Conservation (phyloP, 495 filamentous ascomycete genomes). For the Penicillium atrosanguineum region DNA sequence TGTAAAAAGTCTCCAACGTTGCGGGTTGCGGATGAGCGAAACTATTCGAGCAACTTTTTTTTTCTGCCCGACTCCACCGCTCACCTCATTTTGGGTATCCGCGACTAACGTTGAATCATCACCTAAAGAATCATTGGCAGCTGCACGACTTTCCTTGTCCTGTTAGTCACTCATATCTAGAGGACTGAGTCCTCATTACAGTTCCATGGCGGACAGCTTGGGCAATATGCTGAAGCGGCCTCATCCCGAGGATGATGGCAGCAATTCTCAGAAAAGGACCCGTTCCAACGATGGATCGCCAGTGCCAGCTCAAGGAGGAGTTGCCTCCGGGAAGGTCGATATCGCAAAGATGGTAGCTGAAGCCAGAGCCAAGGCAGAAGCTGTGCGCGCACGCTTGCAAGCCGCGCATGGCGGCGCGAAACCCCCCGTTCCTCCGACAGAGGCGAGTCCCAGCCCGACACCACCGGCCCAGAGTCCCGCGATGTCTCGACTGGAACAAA, state of each 20-base stretch:
- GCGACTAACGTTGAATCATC: constrained; percentile 3
- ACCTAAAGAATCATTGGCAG: neutral
- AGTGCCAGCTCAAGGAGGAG: constrained; percentile 37
- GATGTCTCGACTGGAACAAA: constrained; percentile 56
- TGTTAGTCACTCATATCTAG: neutral
- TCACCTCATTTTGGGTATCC: constrained; percentile 10
- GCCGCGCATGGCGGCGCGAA: constrained; percentile 39
- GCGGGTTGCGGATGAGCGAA: constrained; percentile 25
- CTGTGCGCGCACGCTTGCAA: constrained; percentile 54
- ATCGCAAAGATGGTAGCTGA: constrained; percentile 62
- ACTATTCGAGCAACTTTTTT: constrained; percentile 28
- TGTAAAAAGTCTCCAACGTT: constrained; percentile 26
- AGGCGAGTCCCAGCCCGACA: constrained; percentile 38
- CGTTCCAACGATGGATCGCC: constrained; percentile 62
- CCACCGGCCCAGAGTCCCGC: constrained; percentile 47
- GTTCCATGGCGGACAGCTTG: constrained; percentile 52
- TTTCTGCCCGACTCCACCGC: constrained; percentile 35
- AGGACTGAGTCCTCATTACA: neutral
- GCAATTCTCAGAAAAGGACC: constrained; percentile 54
- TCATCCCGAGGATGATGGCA: constrained; percentile 52
- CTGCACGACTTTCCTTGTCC: neutral
- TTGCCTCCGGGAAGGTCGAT: constrained; percentile 46
- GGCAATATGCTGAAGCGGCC: constrained; percentile 56
- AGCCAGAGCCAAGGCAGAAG: constrained; percentile 59
- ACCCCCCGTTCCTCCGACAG: constrained; percentile 26